Conservation (phyloP, 2,329 filamentous ascomycete species). For the Uncinocarpus reesii region DNA sequence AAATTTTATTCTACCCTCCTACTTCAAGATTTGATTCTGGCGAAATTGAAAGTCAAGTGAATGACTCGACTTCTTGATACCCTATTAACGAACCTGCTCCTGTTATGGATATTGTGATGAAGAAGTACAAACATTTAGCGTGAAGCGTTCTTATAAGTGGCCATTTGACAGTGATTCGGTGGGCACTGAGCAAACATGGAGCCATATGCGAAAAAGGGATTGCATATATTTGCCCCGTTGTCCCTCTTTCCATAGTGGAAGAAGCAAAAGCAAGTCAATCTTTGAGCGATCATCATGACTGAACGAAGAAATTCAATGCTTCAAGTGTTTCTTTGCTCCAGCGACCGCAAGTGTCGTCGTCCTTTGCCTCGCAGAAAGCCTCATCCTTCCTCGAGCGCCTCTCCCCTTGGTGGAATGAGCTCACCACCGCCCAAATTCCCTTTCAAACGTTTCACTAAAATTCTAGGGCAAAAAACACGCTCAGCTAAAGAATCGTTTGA, state of each 20-base stretch:
- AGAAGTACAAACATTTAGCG: no score
- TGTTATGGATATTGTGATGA: no score
- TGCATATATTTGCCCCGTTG: not conserved
- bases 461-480: not conserved
- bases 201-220: not conserved
- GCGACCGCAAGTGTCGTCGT: not conserved
- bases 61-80: no score
- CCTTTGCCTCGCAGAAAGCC: not conserved
- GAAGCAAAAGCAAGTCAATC: not conserved
- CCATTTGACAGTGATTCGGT: slow-evolving; percentile 1
- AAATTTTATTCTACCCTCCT: no score
- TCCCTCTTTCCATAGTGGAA: not conserved
- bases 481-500: slow-evolving; percentile 1
- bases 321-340: not conserved
- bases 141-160: not conserved
- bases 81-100: no score
- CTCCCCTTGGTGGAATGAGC: not conserved
- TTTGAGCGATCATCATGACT: not conserved
- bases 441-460: not conserved
- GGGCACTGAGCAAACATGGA: not conserved
- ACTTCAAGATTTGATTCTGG: no score
- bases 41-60: no score
- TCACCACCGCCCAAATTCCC: not conserved
- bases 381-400: not conserved
- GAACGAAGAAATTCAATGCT: not conserved